Base-by-base conservation (phyloP, 495 filamentous ascomycete species). In the Hypoxylon crocopeplum region DNA sequence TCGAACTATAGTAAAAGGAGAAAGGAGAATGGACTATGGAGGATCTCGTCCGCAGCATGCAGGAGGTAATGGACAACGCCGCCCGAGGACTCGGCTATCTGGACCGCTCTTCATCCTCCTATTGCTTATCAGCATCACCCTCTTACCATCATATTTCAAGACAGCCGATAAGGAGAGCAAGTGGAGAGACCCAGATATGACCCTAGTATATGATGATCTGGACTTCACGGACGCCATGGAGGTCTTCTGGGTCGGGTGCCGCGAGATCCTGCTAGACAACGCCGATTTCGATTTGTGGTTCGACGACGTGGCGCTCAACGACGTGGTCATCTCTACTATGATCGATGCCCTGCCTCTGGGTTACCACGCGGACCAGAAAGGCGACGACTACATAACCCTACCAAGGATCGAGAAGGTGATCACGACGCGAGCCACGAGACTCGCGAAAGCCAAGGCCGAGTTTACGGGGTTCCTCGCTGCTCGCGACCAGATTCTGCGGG, bases 381-480 rank as follows among this genome's bases (percentile, higher is more conserved):
- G 17, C 7, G 11, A 41, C 15, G 33, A 47, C 7, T 5, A 11
- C 10, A 12, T 10, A 5, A 3, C 0, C 7, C 20, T 36, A 11
- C 37, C 44, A 16, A 15, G 5, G 13, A 13, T 34, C 4, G 27
- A 39, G 7, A 12, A 2, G 8, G 15, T 2, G 2, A 19, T 34
- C 5, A 16, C 5, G 6, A 21, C 48, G 27, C 44, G 54, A 2
- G 8, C 11, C 11, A 3, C 7, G 2, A 11, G 16, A n/a, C 20
- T 57, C 25, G 36, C 17, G 0, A 42, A 20, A 5, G 54, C 54
- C 7, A 36, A 49, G 54, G n/a, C 4, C 1, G 54, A n/a, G 15
- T 57, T 57, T n/a, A 2, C 19, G 0, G 19, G 2, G 0, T 57
- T 49, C 25, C 17, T 33, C 20, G 12, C 2, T 1, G 1, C 7